Conservation (phyloP, 2,329 filamentous ascomycete species). For the Aspergillaceae sp. region DNA sequence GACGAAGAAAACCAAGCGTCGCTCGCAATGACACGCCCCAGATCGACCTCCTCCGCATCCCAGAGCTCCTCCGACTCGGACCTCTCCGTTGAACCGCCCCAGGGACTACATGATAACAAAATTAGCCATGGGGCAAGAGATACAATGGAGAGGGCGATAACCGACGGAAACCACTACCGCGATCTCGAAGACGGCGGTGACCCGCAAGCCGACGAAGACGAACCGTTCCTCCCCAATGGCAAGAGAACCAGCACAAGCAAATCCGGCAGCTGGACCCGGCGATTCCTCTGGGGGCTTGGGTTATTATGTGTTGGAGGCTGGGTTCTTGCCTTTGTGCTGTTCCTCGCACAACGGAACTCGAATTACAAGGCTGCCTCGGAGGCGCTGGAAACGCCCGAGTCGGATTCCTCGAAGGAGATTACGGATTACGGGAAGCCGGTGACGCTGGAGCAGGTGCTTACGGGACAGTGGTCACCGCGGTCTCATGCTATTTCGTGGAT, state of each 20-base stretch:
- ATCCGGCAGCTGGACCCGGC: conserved; percentile 24
- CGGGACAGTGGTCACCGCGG: conserved; percentile 29
- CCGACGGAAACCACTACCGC: conserved; percentile 18
- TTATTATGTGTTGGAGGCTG: conserved; percentile 38
- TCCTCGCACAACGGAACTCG: conserved; percentile 29
- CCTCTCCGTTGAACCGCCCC: conserved; percentile 25
- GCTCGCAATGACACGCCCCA: conserved; percentile 18
- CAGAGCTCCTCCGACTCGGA: conserved; percentile 25
- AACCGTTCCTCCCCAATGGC: conserved; percentile 16
- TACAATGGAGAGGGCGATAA: conserved; percentile 4
- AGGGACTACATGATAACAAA: conserved; percentile 19
- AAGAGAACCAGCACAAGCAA: conserved; percentile 11
- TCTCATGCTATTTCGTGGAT: conserved; percentile 40
- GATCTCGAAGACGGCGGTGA: conserved; percentile 28
- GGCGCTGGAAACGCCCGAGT: conserved; percentile 17
- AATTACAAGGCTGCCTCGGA: conserved; percentile 22
- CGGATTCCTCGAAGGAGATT: conserved; percentile 21
- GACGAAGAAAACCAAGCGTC: conserved; percentile 18
- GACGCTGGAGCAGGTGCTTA: conserved; percentile 35
- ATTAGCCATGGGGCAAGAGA: conserved; percentile 6
- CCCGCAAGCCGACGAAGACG: conserved; percentile 14
- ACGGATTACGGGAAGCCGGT: conserved; percentile 34
- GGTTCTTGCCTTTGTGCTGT: conserved; percentile 37
- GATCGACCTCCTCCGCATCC: conserved; percentile 21
- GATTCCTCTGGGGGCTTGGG: conserved; percentile 33